Percentiles rank a stretch among this genome's conserved stretches.
These are phyloP conservation scores for Annulohypoxylon moriforme DNA, from an alignment of 495 filamentous ascomycete species.

Conservation along the genomic window DNA sequence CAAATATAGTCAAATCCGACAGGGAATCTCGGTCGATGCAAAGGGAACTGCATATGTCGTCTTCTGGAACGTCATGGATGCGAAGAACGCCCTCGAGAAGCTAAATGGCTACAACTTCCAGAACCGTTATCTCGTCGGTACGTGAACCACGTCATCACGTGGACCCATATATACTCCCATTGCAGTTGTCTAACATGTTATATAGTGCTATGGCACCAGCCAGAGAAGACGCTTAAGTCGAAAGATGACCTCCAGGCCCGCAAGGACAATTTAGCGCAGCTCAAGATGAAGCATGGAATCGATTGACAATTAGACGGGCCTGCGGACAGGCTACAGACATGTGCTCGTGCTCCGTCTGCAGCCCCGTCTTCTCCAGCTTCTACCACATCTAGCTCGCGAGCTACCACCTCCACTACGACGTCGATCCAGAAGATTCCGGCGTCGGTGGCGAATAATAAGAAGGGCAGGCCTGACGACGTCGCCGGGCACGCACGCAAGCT, in stretches of 20 bases:
- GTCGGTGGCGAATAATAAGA: slow-evolving; percentile 47
- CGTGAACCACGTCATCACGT: slow-evolving; percentile 44
- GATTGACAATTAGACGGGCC: slow-evolving; percentile 84
- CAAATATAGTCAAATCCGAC: slow-evolving; percentile 86
- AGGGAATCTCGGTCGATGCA: slow-evolving; percentile 96
- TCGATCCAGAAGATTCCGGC: slow-evolving; percentile 46
- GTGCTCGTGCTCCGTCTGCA: slow-evolving; percentile 57
- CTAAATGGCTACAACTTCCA: slow-evolving; percentile 99
- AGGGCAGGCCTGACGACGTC: slow-evolving; percentile 48
- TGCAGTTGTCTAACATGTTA: slow-evolving; percentile 25
- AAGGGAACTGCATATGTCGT: slow-evolving; percentile 99
- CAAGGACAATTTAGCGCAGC: slow-evolving; percentile 95
- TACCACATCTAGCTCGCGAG: slow-evolving; percentile 50
- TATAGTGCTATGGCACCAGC: slow-evolving; percentile 95
- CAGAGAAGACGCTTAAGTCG: slow-evolving; percentile 93
- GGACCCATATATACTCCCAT: slow-evolving; percentile 4
- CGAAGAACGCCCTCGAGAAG: slow-evolving; percentile 98
- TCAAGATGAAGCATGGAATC: slow-evolving; percentile 98
- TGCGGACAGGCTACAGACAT: slow-evolving; percentile 62
- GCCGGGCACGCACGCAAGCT: slow-evolving; percentile 52
- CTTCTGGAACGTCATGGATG: slow-evolving; percentile 99
- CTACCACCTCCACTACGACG: slow-evolving; percentile 41
- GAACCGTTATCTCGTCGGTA: slow-evolving; percentile 98
- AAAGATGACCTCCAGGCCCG: slow-evolving; percentile 94
- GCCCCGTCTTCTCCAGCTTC: slow-evolving; percentile 63